These are phyloP conservation scores for Termitomyces sp. DNA, from an alignment of 768 basidiomycete species.

Conservation along the genomic window DNA sequence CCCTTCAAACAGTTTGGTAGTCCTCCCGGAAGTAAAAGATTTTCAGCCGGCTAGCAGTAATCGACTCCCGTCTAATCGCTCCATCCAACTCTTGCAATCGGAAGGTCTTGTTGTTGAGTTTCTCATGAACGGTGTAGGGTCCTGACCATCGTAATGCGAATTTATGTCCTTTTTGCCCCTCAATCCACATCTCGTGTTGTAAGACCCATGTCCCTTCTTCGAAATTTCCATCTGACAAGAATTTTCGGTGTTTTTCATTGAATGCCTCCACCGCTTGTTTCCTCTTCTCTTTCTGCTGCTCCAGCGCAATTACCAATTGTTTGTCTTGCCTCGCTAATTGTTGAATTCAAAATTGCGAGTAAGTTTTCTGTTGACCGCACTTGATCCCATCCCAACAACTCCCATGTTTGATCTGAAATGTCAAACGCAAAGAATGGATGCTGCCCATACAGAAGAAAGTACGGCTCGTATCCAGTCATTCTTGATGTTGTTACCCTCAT, in stretches of 20 bases:
- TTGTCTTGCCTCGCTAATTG: slow-evolving; percentile 18
- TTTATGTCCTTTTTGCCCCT: slow-evolving; percentile 23
- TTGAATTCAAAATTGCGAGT: slow-evolving; percentile 14
- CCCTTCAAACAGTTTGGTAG: neutral
- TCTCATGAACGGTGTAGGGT: slow-evolving; percentile 5
- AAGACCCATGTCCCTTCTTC: slow-evolving; percentile 26
- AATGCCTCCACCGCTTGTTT: slow-evolving; percentile 13
- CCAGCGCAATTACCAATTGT: slow-evolving; percentile 9
- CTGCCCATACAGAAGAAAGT: slow-evolving; percentile 24
- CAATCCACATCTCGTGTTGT: slow-evolving; percentile 24
- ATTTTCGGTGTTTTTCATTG: slow-evolving; percentile 3
- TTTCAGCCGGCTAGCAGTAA: neutral
- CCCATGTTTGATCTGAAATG: slow-evolving; percentile 23
- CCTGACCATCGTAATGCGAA: slow-evolving; percentile 7
- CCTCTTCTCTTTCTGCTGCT: slow-evolving; percentile 2
- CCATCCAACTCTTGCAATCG: slow-evolving; percentile 1
- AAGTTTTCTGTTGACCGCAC: slow-evolving; percentile 19
- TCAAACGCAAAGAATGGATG: slow-evolving; percentile 26
- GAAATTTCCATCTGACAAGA: slow-evolving; percentile 16
- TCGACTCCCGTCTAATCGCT: neutral
- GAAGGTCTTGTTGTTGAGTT: neutral
- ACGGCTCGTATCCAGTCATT: slow-evolving; percentile 26
- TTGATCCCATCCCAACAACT: slow-evolving; percentile 21
- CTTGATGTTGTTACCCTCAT: slow-evolving; percentile 19
- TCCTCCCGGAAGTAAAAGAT: slow-evolving; percentile 1